Evolutionary conservation across 2,329 filamentous ascomycete genomes (phyloP).

Genomic region (Volutella citrinella): DNA sequence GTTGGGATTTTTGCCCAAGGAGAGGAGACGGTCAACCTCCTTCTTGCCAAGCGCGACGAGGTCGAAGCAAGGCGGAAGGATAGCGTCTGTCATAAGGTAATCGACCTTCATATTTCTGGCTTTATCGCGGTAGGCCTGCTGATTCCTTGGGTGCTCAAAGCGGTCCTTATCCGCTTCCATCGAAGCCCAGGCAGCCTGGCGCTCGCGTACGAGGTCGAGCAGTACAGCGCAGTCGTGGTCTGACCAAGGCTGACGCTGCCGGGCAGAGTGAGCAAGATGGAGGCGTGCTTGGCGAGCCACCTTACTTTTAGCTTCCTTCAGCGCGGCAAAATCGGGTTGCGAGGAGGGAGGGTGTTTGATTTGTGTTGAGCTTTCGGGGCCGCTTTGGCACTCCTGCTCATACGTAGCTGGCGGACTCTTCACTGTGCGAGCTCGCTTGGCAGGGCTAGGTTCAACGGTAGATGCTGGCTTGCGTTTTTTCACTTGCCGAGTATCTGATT

Average conservation of each 20-base stretch:
- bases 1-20: conserved; percentile 46
- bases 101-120: conserved; percentile 56
- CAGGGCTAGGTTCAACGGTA: conserved; percentile 5
- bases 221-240: conserved; percentile 39
- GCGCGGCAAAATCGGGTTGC: conserved; percentile 18
- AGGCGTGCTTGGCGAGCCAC: conserved; percentile 15
- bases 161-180: conserved; percentile 30
- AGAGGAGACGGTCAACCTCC: conserved; percentile 40
- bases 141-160: conserved; percentile 46
- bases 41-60: conserved; percentile 48
- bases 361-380: too few species aligned
- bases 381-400: too few species aligned
- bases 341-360: conserved; percentile 5
- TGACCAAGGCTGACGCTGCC: conserved; percentile 39
- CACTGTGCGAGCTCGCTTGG: conserved; percentile 11
- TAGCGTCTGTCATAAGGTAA: conserved; percentile 42
- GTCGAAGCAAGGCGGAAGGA: conserved; percentile 49
- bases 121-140: conserved; percentile 57
- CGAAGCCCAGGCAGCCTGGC: conserved; percentile 26
- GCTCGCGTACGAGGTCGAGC: conserved; percentile 37
- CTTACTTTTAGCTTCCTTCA: conserved; percentile 25
- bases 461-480: conserved; percentile 20
- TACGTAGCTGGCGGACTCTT: conserved; percentile 3
- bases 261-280: conserved; percentile 18
- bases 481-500: conserved; percentile 26